A percentile compares a stretch with the other conserved stretches of the same genome.
These are phyloP conservation scores for Lasiodiplodia theobromae DNA, from an alignment of 2,329 filamentous ascomycete species.

Conservation along the genomic window DNA sequence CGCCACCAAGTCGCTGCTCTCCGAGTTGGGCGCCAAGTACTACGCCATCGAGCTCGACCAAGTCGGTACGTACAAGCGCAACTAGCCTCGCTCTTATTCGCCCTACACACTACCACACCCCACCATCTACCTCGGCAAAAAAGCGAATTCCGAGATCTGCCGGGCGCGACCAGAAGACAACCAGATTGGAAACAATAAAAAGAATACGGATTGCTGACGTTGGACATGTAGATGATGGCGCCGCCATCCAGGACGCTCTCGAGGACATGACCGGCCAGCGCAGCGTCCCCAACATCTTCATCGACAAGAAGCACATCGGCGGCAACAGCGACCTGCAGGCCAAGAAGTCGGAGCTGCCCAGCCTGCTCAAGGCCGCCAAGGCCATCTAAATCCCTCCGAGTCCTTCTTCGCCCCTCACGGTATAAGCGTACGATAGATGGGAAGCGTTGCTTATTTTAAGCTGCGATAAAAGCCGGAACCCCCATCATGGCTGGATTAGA, in stretches of 20 bases:
- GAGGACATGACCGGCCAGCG: conserved; percentile 80
- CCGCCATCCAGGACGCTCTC: conserved; percentile 83
- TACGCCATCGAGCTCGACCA: conserved; percentile 83
- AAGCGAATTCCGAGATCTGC: background rate
- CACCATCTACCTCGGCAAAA: background rate
- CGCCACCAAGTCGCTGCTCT: conserved; percentile 77
- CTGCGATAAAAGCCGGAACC: background rate
- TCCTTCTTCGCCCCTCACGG: too few relatives aligned
- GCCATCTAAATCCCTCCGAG: conserved; percentile 59
- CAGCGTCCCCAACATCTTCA: conserved; percentile 96
- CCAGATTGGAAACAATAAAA: background rate
- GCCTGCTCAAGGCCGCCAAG: conserved; percentile 68
- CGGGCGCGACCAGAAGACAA: background rate
- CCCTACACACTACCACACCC: background rate
- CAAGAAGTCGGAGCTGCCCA: conserved; percentile 68
- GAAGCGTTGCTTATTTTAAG: background rate
- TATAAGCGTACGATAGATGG: background rate
- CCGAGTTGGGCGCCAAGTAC: conserved; percentile 73
- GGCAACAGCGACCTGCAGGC: conserved; percentile 89
- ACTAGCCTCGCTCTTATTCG: too few relatives aligned
- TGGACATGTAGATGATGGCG: conserved; percentile 72
- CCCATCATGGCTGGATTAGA: background rate
- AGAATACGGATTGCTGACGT: conserved; percentile 33
- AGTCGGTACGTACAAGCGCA: conserved; percentile 66
- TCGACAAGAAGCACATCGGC: conserved; percentile 88